Evolutionary conservation across 2,329 filamentous ascomycete genomes (phyloP).

Genomic region (Penicillium freii): DNA sequence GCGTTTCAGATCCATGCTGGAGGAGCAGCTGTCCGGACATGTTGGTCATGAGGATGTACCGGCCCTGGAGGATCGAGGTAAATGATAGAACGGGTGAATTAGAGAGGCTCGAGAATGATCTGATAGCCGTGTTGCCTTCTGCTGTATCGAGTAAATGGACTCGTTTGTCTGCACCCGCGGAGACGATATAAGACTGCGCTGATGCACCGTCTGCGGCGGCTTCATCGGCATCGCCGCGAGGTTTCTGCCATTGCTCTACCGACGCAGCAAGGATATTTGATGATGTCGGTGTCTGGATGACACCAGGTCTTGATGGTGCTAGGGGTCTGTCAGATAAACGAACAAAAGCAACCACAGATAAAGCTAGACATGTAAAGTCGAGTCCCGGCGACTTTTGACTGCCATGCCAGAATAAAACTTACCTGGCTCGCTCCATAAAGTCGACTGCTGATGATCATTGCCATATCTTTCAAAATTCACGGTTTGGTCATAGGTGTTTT

Average conservation of each 20-base stretch:
- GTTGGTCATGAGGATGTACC: constrained; percentile 52
- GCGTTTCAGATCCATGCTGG: constrained; percentile 43
- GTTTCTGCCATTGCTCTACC: constrained; percentile 39
- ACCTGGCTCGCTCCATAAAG: constrained; percentile 51
- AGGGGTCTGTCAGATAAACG: constrained; percentile 13
- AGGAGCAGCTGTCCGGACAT: constrained; percentile 60
- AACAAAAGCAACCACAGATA: neutral
- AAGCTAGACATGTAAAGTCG: neutral
- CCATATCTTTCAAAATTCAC: constrained; percentile 57
- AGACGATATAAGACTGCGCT: constrained; percentile 37
- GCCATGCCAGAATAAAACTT: constrained; percentile 14
- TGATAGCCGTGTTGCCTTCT: constrained; percentile 18
- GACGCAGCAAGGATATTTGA: constrained; percentile 55
- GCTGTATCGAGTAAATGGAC: constrained; percentile 46
- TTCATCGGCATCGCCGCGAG: constrained; percentile 10
- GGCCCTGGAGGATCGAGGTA: constrained; percentile 40
- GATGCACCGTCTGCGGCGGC: constrained; percentile 12
- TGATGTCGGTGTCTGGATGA: constrained; percentile 46
- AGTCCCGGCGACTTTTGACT: neutral
- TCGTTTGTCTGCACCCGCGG: constrained; percentile 48
- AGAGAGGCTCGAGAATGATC: constrained; percentile 30
- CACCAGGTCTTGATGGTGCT: constrained; percentile 49
- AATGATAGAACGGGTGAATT: constrained; percentile 54
- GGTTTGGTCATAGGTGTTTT: constrained; percentile 56
- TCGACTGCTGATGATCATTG: constrained; percentile 41